phyloP scores from a whole-genome alignment of 176 grass and related monocot genomes.

The Alloteropsis semialata region DNA sequence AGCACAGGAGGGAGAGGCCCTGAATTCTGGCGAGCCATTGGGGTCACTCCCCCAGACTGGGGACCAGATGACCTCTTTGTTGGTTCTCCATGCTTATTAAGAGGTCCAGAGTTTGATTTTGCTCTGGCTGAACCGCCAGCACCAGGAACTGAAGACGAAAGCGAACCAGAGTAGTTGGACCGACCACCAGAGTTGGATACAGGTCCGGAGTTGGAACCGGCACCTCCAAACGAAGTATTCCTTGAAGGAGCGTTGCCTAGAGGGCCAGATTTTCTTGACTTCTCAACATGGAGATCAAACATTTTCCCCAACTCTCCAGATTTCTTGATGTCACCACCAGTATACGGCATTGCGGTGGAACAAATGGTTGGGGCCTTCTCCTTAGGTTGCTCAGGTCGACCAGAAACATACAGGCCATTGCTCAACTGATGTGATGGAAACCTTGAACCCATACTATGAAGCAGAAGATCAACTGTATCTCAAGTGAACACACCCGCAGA shows the following conservation, averaged over 20 bases:
- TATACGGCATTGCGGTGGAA: constrained; percentile 88
- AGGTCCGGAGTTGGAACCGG: constrained; percentile 78
- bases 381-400: constrained; percentile 84
- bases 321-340: constrained; percentile 95
- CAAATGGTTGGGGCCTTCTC: constrained; percentile 81
- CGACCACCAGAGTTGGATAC: constrained; percentile 62
- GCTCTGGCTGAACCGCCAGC: constrained; percentile 62
- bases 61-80: constrained; percentile 87
- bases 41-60: constrained; percentile 82
- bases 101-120: constrained; percentile 89
- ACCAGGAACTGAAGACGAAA: constrained; percentile 64
- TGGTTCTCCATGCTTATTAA: constrained; percentile 90
- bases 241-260: constrained; percentile 54
- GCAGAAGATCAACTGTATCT: constrained; percentile 29
- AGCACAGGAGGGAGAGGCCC: constrained; percentile 80
- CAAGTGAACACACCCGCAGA: not conserved
- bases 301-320: constrained; percentile 97
- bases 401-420: constrained; percentile 96
- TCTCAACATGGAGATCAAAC: constrained; percentile 95
- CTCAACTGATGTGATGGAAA: constrained; percentile 87
- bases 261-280: constrained; percentile 94
- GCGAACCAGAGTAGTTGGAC: constrained; percentile 68
- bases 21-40: constrained; percentile 87
- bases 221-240: constrained; percentile 64
- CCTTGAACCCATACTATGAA: constrained; percentile 72